Evolutionary conservation across 2,329 filamentous ascomycete species (phyloP).

Genomic region (Colletotrichum cereale): DNA sequence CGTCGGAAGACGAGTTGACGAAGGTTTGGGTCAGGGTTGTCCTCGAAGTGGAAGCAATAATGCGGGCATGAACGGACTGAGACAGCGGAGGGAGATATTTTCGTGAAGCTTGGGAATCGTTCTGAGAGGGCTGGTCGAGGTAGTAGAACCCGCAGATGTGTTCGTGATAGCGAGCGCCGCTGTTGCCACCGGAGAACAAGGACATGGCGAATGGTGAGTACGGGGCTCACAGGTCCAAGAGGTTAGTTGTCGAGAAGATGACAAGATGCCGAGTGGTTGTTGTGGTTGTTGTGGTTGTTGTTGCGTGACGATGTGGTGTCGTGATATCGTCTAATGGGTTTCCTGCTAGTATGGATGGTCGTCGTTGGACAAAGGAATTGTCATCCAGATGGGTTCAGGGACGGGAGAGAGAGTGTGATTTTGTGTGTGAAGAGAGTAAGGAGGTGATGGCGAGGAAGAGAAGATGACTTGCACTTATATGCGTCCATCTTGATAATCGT

Average conservation of each 20-base stretch:
- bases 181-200: background rate
- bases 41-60: constrained; percentile 66
- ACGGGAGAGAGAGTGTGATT: background rate
- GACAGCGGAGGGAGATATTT: constrained; percentile 70
- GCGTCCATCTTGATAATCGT: background rate
- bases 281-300: background rate
- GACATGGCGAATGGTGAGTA: background rate
- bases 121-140: constrained; percentile 31
- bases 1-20: constrained; percentile 62
- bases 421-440: background rate
- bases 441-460: background rate
- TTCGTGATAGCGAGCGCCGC: background rate
- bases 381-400: background rate
- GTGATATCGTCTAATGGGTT: background rate
- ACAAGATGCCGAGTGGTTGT: background rate
- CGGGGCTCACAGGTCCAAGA: background rate
- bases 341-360: background rate
- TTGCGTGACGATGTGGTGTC: background rate
- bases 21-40: constrained; percentile 70
- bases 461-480: background rate
- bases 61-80: constrained; percentile 69
- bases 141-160: constrained; percentile 54
- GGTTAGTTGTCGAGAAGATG: background rate
- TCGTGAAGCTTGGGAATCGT: constrained; percentile 19
- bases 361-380: background rate